Evolutionary conservation across 371 early-diverging fungal genomes (phyloP).

Genomic region (Circinella minor): DNA sequence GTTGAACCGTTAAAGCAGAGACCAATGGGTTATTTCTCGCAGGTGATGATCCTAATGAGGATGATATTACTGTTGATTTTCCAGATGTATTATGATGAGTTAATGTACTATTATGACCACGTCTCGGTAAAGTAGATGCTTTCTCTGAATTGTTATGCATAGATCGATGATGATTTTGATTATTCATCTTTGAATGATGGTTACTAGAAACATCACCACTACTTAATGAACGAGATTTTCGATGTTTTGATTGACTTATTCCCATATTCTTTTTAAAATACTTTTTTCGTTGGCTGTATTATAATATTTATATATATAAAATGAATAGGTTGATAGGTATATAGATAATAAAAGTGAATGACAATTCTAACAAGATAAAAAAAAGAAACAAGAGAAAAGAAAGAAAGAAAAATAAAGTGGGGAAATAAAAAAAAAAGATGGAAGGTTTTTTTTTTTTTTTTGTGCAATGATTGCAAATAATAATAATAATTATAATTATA

Average conservation of each 20-base stretch:
- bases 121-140: conserved; percentile 16
- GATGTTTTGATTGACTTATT: conserved; percentile 33
- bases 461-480: too few species aligned
- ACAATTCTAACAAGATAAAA: neutral
- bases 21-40: too few species aligned
- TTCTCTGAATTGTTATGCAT: neutral
- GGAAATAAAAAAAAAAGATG: too few species aligned
- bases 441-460: too few species aligned
- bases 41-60: neutral
- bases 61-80: neutral
- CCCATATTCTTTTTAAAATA: conserved; percentile 25
- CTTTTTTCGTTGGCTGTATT: neutral
- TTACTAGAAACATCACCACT: neutral
- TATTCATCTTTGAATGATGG: neutral
- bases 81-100: neutral
- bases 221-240: conserved; percentile 7
- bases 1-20: too few species aligned
- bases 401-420: neutral
- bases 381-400: neutral
- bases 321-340: too few species aligned
- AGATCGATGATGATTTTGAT: conserved; percentile 4
- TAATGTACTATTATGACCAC: conserved; percentile 15
- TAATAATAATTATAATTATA: too few species aligned
- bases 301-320: neutral
- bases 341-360: neutral